These are phyloP conservation scores for Venustampulla echinocandica DNA, from an alignment of 495 filamentous ascomycete genomes.

Conservation along the genomic window DNA sequence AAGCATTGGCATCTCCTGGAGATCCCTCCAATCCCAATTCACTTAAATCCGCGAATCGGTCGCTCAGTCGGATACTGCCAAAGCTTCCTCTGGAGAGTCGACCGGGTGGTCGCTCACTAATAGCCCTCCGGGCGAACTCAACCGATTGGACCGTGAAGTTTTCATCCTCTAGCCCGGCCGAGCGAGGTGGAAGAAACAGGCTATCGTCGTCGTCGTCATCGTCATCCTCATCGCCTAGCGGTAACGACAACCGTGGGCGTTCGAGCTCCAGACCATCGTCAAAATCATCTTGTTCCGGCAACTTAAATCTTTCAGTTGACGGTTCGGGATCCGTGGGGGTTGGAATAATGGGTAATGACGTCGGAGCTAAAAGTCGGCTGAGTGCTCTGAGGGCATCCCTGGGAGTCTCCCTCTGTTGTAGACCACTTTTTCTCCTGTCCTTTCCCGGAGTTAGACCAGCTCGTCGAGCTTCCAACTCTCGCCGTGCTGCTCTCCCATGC, in stretches of 20 bases:
- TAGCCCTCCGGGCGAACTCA: conserved; percentile 57
- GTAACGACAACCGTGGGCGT: conserved; percentile 59
- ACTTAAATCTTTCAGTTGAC: not conserved
- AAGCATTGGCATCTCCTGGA: conserved; percentile 12
- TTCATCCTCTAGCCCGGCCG: conserved; percentile 57
- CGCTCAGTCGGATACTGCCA: conserved; percentile 52
- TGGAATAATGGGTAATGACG: conserved; percentile 46
- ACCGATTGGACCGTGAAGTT: conserved; percentile 60
- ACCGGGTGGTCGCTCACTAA: conserved; percentile 40
- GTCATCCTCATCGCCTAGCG: conserved; percentile 54
- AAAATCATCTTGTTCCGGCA: conserved; percentile 38
- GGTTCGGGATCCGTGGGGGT: conserved; percentile 29
- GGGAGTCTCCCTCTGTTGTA: conserved; percentile 66
- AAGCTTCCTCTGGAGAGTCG: conserved; percentile 47
- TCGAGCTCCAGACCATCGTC: conserved; percentile 58
- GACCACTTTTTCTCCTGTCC: conserved; percentile 55
- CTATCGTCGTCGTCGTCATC: conserved; percentile 46
- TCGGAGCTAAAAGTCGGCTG: conserved; percentile 55
- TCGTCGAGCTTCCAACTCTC: conserved; percentile 60
- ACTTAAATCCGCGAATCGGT: conserved; percentile 46
- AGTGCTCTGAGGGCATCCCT: conserved; percentile 61
- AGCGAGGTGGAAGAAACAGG: conserved; percentile 51
- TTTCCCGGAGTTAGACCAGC: conserved; percentile 66
- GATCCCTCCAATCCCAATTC: conserved; percentile 40
- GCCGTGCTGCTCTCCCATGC: conserved; percentile 54